phyloP scores from a whole-genome alignment of 2,329 filamentous ascomycete species.

The Lasiodiplodia sp. region DNA sequence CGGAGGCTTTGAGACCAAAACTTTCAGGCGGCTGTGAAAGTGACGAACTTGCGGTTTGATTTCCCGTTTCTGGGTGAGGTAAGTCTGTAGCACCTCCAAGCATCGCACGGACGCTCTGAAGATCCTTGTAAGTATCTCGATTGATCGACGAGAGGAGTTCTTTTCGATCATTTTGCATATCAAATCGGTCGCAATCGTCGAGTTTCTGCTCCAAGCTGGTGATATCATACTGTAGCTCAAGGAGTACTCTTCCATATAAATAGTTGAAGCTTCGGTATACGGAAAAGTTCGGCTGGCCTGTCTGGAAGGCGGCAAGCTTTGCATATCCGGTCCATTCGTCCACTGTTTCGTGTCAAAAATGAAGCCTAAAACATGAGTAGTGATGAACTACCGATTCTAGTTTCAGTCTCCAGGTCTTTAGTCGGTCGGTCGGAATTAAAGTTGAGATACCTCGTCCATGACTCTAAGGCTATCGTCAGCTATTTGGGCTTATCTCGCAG shows the following conservation, averaged over 20 bases:
- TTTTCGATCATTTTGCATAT: background rate
- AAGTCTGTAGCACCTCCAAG: no score
- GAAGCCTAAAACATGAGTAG: accelerated
- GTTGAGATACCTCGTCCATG: background rate
- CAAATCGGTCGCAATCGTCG: background rate
- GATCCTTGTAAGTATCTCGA: no score
- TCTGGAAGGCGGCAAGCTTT: background rate
- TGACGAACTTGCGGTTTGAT: no score
- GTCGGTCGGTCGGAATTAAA: no score
- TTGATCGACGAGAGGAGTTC: background rate
- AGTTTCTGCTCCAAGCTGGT: background rate
- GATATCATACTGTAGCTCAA: background rate
- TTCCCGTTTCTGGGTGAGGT: no score
- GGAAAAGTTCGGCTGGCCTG: background rate
- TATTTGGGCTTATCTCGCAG: no score
- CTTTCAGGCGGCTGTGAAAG: no score
- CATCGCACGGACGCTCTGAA: no score
- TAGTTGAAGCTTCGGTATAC: background rate
- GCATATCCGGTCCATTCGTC: background rate
- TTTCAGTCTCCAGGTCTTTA: no score
- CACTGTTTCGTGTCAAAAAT: background rate
- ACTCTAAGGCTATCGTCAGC: background rate
- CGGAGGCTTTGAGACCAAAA: no score
- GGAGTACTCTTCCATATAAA: background rate
- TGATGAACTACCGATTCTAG: background rate